These are phyloP conservation scores for Chaetomium tenue DNA, from an alignment of 495 filamentous ascomycete genomes.

Conservation along the genomic window DNA sequence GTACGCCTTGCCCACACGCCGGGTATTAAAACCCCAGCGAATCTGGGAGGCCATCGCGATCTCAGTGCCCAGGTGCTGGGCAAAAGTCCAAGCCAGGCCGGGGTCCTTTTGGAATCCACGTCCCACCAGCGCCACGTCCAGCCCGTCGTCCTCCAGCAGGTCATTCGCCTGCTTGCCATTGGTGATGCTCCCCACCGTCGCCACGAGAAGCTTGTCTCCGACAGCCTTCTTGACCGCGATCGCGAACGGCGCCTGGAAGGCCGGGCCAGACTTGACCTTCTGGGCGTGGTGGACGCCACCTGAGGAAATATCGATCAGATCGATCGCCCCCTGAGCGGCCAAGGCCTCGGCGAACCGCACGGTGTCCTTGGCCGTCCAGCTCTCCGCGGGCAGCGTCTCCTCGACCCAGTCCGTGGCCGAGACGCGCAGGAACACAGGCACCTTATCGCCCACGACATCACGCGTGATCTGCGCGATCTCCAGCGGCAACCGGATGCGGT, in stretches of 20 bases:
- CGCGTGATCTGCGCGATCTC: slow-evolving; percentile 54
- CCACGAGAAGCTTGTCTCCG: slow-evolving; percentile 55
- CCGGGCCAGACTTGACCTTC: slow-evolving; percentile 56
- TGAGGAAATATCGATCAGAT: slow-evolving; percentile 62
- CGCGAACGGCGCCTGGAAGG: slow-evolving; percentile 58
- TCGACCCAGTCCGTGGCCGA: slow-evolving; percentile 66
- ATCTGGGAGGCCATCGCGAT: too few species aligned
- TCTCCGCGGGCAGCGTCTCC: slow-evolving; percentile 40
- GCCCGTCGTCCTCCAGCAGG: slow-evolving; percentile 41
- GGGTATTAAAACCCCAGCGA: too few species aligned
- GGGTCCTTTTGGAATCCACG: slow-evolving; percentile 70
- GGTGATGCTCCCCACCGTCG: slow-evolving; percentile 62
- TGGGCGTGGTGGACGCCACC: slow-evolving; percentile 59
- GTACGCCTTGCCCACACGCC: too few species aligned
- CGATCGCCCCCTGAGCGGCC: slow-evolving; percentile 52
- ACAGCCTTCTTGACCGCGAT: slow-evolving; percentile 61
- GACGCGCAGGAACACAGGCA: slow-evolving; percentile 63
- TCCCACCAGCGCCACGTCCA: slow-evolving; percentile 61
- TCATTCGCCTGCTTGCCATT: slow-evolving; percentile 55
- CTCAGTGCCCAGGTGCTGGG: too few species aligned
- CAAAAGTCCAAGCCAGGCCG: slow-evolving; percentile 55
- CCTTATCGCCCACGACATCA: slow-evolving; percentile 49
- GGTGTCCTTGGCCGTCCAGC: slow-evolving; percentile 43
- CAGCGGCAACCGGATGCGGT: slow-evolving; percentile 56
- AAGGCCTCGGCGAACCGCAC: slow-evolving; percentile 38